phyloP scores from a whole-genome alignment of 106 monocot genomes.

The Platanthera guangdongensis region DNA sequence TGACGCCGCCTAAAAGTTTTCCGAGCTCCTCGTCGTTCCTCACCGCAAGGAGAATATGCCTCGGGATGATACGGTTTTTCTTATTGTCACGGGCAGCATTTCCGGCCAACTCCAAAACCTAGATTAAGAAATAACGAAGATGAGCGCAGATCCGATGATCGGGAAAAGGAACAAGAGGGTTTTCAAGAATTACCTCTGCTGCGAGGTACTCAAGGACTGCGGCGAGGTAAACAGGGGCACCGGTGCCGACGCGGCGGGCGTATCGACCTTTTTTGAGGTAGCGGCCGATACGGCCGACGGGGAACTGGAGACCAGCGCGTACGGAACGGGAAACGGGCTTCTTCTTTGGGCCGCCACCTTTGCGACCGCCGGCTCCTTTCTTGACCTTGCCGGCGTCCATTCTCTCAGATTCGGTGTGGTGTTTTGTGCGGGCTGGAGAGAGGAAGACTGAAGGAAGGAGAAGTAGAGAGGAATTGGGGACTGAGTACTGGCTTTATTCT shows the following conservation, averaged over 20 bases:
- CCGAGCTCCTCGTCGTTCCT: conserved; percentile 30
- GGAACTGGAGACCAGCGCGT: conserved; percentile 35
- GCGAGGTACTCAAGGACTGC: conserved; percentile 67
- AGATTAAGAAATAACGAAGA: background rate
- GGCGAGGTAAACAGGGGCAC: conserved; percentile 62
- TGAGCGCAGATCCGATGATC: background rate
- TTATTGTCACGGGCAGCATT: conserved; percentile 33
- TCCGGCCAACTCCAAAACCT: conserved; percentile 34
- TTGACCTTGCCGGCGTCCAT: conserved; percentile 13
- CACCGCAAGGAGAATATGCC: conserved; percentile 19
- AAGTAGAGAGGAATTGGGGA: background rate
- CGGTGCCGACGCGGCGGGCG: conserved; percentile 47
- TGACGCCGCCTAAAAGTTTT: conserved; percentile 1
- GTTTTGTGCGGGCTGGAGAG: too few relatives aligned
- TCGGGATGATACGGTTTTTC: conserved; percentile 22
- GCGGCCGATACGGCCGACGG: conserved; percentile 35
- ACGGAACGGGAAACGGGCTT: conserved; percentile 23
- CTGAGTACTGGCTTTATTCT: background rate
- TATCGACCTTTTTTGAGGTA: conserved; percentile 53
- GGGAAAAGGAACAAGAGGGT: background rate
- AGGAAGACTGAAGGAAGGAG: background rate
- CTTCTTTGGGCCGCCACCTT: conserved; percentile 22
- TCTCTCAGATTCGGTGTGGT: background rate
- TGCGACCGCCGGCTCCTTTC: conserved; percentile 20
- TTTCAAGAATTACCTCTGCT: conserved; percentile 34